Base-by-base conservation (phyloP, 495 filamentous ascomycete genomes). In the Penicillium roqueforti region DNA sequence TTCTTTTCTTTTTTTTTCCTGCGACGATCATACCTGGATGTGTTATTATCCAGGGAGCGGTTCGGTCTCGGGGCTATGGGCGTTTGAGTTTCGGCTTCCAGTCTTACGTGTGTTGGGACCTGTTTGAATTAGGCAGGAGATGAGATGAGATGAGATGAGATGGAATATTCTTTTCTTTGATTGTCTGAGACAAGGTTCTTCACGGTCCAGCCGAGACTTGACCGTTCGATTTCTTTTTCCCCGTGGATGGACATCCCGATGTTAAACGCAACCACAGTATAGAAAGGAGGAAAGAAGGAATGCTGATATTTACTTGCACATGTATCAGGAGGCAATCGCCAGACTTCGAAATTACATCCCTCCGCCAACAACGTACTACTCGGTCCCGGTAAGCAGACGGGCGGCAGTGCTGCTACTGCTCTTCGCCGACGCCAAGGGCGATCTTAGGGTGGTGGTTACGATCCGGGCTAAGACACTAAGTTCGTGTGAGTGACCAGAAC, bases 321-420 rank as follows among this genome's bases (percentile, higher is more conserved):
- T 45, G 25, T 72, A 3, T 41, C 11, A 92, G 88, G 80, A 83
- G 70, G 91, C 91, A 57, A 78, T 96, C 58, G 78, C 85, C 51
- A 84, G 89, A 42, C 76, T 96, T 26, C 80, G 87, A 59, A 78
- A 83, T 36, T 96, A 86, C 67, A 62, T 66, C 26, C 76, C 84
- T n/a, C 83, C 81, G 19, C 75, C 80, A 31, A 81, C 83, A 4
- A 69, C 69, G 44, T 87, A 83, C 66, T 78, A 77, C 54, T 78
- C 81, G 31, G 74, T 91, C 8, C 90, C 89, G 8, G 63, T 89
- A 28, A 81, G 78, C 51, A 76, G 88, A 42, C 80, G 91, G 19
- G 91, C 91, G 19, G 89, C 91, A 13, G 91, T 96, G 16, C 67
- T 96, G 53, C 75, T 96, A 23, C 80, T 96, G 51, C 81, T 96